Evolutionary conservation across 129 eudicot species (phyloP).

Genomic region (Chrysanthemum makinoi): DNA sequence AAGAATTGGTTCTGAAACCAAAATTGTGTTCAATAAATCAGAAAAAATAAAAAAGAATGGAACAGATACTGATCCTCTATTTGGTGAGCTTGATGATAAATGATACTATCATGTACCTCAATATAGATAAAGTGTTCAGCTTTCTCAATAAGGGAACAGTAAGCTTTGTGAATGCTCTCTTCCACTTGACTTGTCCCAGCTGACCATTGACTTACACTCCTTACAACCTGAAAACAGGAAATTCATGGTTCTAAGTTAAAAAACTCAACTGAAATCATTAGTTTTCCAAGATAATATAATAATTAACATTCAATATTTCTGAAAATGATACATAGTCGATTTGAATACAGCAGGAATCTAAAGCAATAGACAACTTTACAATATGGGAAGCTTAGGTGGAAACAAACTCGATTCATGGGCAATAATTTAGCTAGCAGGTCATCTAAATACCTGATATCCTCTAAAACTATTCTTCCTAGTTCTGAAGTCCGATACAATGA

Average conservation of each 20-base stretch:
- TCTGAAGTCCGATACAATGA: neutral
- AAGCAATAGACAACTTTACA: conserved; percentile 8
- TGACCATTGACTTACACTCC: conserved; percentile 99
- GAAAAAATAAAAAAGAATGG: neutral
- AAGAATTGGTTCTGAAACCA: conserved; percentile 93
- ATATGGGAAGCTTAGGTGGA: neutral
- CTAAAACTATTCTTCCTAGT: neutral
- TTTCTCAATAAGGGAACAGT: conserved; percentile 92
- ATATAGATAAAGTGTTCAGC: conserved; percentile 93
- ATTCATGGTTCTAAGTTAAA: conserved; percentile 2
- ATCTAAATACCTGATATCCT: neutral
- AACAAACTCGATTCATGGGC: no score
- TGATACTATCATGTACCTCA: conserved; percentile 57
- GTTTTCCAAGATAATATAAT: neutral
- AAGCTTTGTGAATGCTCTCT: conserved; percentile 91
- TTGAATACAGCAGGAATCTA: neutral
- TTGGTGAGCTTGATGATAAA: conserved; percentile 10
- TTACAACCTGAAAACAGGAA: conserved; percentile 53
- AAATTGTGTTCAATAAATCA: conserved; percentile 19
- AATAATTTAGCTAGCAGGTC: no score
- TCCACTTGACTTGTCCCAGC: conserved; percentile 99
- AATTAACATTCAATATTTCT: neutral
- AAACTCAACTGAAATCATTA: neutral
- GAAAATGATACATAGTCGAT: neutral
- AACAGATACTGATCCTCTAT: neutral